Percentiles rank a stretch among this genome's conserved stretches.
Conservation (phyloP, 352 stramenopile species). For the Phytophthora nicotianae region DNA sequence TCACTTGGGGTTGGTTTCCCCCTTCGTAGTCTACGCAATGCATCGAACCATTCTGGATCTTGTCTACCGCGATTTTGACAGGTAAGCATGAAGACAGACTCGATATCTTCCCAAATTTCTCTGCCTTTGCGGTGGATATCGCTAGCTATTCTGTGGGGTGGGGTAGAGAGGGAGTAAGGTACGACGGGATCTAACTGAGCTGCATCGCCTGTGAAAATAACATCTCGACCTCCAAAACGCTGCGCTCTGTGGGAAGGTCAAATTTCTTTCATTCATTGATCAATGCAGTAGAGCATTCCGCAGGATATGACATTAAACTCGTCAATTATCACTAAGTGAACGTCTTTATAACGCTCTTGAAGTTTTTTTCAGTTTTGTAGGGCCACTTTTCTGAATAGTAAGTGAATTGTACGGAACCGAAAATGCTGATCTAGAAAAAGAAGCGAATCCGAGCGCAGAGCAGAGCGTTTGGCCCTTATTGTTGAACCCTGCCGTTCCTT, state of each 20-base stretch:
- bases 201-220: conserved; percentile 5
- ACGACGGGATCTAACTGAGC: conserved; percentile 7
- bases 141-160: not conserved
- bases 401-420: not conserved
- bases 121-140: not conserved
- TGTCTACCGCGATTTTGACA: no score
- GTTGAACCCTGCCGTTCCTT: not conserved
- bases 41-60: no score
- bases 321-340: conserved; percentile 3
- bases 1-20: no score
- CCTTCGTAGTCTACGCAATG: no score
- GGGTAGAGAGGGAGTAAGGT: not conserved
- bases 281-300: conserved; percentile 14
- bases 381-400: not conserved
- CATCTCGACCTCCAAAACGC: conserved; percentile 5
- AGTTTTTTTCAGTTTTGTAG: conserved; percentile 3
- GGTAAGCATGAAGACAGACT: no score
- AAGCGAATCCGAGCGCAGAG: not conserved
- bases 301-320: conserved; percentile 12
- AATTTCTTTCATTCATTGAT: conserved; percentile 2
- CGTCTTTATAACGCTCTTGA: not conserved
- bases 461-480: not conserved
- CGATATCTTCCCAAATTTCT: no score
- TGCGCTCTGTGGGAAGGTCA: not conserved
- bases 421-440: not conserved